Base-by-base conservation (phyloP, 1,139 yeast species). In the Geotrichum reessii region DNA sequence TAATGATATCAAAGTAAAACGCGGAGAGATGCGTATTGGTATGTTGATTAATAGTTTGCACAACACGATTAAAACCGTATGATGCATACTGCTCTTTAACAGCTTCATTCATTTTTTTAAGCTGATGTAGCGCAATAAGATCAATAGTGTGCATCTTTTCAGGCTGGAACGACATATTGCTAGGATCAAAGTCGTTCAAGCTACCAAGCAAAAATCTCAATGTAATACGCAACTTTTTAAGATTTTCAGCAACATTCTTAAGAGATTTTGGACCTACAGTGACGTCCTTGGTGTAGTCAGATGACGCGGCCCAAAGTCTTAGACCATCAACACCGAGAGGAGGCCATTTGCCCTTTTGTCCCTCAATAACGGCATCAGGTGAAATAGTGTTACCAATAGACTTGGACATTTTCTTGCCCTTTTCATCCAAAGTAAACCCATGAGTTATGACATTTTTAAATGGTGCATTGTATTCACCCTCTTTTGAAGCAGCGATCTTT, bases 351-450 rank as follows among this genome's bases (percentile, higher is more conserved):
- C 78, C 78, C 58, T 81, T 78, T 52, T 83, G 82, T 1, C 97
- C 97, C 53, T 81, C 75, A 50, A 92, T 82, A 19, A 76, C 66
- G 11, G 86, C 82, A 52, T 82, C 83, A 0, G 99, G 98, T 0
- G 81, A 72, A 47, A 92, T 81, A 0, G 85, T 85, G 66, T 93
- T 93, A 0, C 98, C 97, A 54, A 88, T 74, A 0, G 97, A 89
- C 69, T 93, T 93, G 1, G 98, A 91, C 99, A 93, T 93, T 68
- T 93, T 93, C 61, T 81, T 81, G 25, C 95, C 95, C 65, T 85
- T 82, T 63, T 84, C 89, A 72, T 93, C 99, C 60, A 93, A 76
- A 0, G 89, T 86, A 68, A 95, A 93, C 0, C 99, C 99, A 72
- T 93, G 99, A 0, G 99, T 95, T 21, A 93, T 80, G 47, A 93